Conservation (phyloP, 2,329 filamentous ascomycete species). For the Fusarium floridanum region DNA sequence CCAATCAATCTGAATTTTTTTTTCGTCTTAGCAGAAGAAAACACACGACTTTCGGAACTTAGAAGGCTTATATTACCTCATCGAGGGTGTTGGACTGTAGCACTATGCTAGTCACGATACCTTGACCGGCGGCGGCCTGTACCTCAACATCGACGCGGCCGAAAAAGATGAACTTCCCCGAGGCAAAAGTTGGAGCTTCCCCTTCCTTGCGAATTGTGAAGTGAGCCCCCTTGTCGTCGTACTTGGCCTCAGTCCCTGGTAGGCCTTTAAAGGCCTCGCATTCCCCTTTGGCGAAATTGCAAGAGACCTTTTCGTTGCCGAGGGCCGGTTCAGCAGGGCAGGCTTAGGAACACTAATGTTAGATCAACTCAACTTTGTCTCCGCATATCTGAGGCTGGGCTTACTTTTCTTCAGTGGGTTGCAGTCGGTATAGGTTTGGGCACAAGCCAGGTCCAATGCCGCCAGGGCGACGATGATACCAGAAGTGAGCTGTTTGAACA, state of each 20-base stretch:
- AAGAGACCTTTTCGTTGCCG: slow-evolving; percentile 65
- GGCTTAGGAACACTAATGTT: slow-evolving; percentile 47
- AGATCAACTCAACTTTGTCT: background rate
- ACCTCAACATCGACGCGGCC: slow-evolving; percentile 84
- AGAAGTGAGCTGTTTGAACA: background rate
- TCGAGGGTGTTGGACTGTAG: slow-evolving; percentile 90
- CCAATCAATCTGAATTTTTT: slow-evolving; percentile 81
- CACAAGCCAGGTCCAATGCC: slow-evolving; percentile 54
- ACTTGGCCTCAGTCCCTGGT: slow-evolving; percentile 61
- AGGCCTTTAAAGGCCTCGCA: slow-evolving; percentile 66
- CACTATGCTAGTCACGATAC: slow-evolving; percentile 89
- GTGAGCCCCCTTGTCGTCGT: slow-evolving; percentile 63
- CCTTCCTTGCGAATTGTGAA: slow-evolving; percentile 76
- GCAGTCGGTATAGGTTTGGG: slow-evolving; percentile 67
- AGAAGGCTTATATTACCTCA: slow-evolving; percentile 42
- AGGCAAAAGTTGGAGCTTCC: slow-evolving; percentile 78
- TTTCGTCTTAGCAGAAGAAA: background rate
- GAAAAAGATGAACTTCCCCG: slow-evolving; percentile 95
- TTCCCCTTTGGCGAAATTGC: slow-evolving; percentile 81
- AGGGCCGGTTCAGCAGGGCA: slow-evolving; percentile 84
- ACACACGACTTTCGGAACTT: background rate
- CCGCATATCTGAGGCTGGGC: background rate
- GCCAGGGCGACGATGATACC: slow-evolving; percentile 10
- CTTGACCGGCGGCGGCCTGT: slow-evolving; percentile 81
- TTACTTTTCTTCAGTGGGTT: slow-evolving; percentile 65